Evolutionary conservation across 768 basidiomycete genomes (phyloP).

Genomic region (Agaricus sinodeliciosus): DNA sequence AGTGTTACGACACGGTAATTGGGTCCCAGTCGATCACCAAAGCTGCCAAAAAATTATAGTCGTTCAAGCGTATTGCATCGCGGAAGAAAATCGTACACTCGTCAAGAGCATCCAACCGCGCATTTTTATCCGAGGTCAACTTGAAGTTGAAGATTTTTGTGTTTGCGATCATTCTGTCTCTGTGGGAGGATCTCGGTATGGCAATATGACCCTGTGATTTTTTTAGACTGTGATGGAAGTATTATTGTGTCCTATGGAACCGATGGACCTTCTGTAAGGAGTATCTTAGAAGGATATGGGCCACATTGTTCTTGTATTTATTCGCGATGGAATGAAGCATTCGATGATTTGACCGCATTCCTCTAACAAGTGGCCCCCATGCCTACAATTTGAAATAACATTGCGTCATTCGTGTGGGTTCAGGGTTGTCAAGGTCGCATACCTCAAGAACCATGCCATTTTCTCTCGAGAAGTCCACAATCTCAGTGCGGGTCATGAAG

Average conservation of each 20-base stretch:
- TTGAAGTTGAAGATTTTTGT: slow-evolving; percentile 59
- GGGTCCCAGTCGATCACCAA: slow-evolving; percentile 39
- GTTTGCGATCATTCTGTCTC: slow-evolving; percentile 47
- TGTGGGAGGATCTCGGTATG: slow-evolving; percentile 56
- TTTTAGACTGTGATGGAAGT: background rate
- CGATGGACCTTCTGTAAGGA: slow-evolving; percentile 64
- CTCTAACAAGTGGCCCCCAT: slow-evolving; percentile 69
- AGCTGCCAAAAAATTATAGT: slow-evolving; percentile 16
- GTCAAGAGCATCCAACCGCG: slow-evolving; percentile 43
- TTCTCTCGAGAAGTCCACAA: slow-evolving; percentile 52
- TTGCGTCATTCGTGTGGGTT: slow-evolving; percentile 6
- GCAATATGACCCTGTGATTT: slow-evolving; percentile 46
- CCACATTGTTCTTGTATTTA: slow-evolving; percentile 50
- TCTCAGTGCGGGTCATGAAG: slow-evolving; percentile 60
- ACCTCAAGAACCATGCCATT: slow-evolving; percentile 60
- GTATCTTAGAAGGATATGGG: slow-evolving; percentile 63
- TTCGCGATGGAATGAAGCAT: slow-evolving; percentile 37
- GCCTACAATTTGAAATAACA: slow-evolving; percentile 34
- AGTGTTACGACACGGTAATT: slow-evolving; percentile 15
- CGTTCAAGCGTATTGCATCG: background rate
- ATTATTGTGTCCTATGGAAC: background rate
- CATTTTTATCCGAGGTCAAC: slow-evolving; percentile 43
- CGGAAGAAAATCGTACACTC: slow-evolving; percentile 31
- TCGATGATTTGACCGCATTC: slow-evolving; percentile 57
- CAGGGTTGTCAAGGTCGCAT: slow-evolving; percentile 15